Percentiles rank a stretch among this genome's conserved stretches.
Evolutionary conservation across 805 yeast genomes (phyloP).

Genomic region (Metschnikowia shivogae): DNA sequence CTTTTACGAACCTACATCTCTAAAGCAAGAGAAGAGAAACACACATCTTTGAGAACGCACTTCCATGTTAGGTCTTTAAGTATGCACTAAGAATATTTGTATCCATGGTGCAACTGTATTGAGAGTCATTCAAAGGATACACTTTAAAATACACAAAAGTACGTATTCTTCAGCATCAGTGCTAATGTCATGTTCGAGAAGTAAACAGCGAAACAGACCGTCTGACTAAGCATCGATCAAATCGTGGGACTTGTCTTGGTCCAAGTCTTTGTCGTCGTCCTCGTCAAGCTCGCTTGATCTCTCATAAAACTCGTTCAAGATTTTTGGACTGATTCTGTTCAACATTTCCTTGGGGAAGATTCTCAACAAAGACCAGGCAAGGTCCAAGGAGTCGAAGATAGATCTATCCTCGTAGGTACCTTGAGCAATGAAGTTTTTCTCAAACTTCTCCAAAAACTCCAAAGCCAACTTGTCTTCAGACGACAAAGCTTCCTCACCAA

Average conservation of each 20-base stretch:
- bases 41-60: too few species aligned
- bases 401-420: constrained; percentile 97
- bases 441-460: constrained; percentile 97
- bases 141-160: constrained; percentile 3
- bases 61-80: too few species aligned
- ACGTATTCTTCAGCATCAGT: neutral
- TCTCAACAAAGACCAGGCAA: constrained; percentile 97
- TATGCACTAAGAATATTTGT: too few species aligned
- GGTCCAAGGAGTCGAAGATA: constrained; percentile 91
- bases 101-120: neutral
- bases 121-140: neutral
- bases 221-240: constrained; percentile 37
- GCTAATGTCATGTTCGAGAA: constrained; percentile 9
- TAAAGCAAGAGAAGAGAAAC: too few species aligned
- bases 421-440: constrained; percentile 90
- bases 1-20: too few species aligned
- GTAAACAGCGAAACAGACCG: constrained; percentile 3
- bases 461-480: constrained; percentile 95
- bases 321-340: constrained; percentile 97
- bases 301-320: constrained; percentile 91
- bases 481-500: constrained; percentile 98
- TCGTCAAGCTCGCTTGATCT: constrained; percentile 70
- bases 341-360: constrained; percentile 98
- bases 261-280: constrained; percentile 43
- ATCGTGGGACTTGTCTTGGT: constrained; percentile 38